phyloP scores from a whole-genome alignment of 257 asterid genomes.

The Apocynum venetum region DNA sequence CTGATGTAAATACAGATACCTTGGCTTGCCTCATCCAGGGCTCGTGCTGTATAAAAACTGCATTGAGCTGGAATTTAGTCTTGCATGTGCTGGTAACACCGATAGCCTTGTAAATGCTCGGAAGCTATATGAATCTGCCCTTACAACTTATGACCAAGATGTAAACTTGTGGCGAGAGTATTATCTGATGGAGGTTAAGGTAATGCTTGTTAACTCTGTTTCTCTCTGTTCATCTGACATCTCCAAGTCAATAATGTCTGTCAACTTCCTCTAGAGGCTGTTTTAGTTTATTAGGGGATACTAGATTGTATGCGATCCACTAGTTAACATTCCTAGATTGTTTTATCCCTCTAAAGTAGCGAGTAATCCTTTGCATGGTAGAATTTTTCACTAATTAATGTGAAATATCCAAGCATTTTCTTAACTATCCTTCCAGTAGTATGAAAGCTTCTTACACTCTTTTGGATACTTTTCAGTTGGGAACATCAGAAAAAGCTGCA shows the following conservation, averaged over 20 bases:
- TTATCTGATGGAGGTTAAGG: conserved; percentile 82
- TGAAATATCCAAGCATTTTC: not conserved
- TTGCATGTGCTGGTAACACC: conserved; percentile 59
- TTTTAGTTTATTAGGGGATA: not conserved
- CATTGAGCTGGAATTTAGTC: conserved; percentile 71
- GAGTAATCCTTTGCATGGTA: not conserved
- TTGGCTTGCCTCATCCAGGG: conserved; percentile 87
- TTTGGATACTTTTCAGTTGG: conserved; percentile 51
- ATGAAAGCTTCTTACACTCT: not conserved
- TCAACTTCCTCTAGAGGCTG: not conserved
- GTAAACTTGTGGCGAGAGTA: conserved; percentile 72
- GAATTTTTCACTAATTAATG: not conserved
- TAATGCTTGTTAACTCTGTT: conserved; percentile 19
- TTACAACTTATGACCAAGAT: conserved; percentile 68
- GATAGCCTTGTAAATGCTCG: conserved; percentile 58
- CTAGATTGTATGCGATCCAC: not conserved
- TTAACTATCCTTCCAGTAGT: not conserved
- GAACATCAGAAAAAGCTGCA: conserved; percentile 85
- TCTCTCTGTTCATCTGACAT: not conserved
- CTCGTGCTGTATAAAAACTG: conserved; percentile 52
- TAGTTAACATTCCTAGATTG: not conserved
- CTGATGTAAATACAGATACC: conserved; percentile 48
- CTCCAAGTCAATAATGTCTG: too few species aligned
- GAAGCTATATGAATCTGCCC: conserved; percentile 73
- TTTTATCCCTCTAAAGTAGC: not conserved